Percentiles rank a stretch among this genome's conserved stretches.
phyloP scores from a whole-genome alignment of 495 filamentous ascomycete species.

The Lasiosphaeris hirsuta region DNA sequence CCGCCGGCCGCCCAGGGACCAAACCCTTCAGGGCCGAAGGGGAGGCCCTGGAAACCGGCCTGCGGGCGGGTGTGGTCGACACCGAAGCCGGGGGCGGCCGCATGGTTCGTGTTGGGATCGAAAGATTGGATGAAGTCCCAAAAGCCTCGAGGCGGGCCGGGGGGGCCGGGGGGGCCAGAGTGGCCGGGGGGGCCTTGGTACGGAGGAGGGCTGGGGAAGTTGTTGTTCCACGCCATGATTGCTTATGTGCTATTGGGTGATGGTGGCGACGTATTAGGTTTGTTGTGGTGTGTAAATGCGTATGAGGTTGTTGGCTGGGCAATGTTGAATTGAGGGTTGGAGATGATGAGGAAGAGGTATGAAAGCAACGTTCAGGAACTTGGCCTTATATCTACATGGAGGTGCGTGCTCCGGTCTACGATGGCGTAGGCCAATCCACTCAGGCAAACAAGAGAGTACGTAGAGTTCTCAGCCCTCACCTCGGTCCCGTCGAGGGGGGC shows the following conservation, averaged over 20 bases:
- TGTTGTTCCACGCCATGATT: slow-evolving; percentile 2
- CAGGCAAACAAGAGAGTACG: too few relatives aligned
- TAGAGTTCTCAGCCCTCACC: too few relatives aligned
- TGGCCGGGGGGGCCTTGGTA: neutral
- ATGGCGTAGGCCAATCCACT: too few relatives aligned
- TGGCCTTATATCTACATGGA: too few relatives aligned
- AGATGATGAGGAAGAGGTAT: neutral
- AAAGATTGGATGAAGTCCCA: slow-evolving; percentile 31
- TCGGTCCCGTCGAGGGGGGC: too few relatives aligned
- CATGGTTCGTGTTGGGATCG: slow-evolving; percentile 10
- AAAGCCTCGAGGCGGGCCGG: slow-evolving; percentile 13
- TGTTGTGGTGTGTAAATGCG: neutral
- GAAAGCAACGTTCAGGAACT: too few relatives aligned
- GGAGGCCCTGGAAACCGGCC: slow-evolving; percentile 21
- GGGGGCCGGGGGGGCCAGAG: neutral
- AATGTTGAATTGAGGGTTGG: neutral
- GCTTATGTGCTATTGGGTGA: neutral
- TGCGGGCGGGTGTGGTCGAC: slow-evolving; percentile 29
- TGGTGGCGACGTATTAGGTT: neutral
- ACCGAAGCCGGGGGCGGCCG: slow-evolving; percentile 25
- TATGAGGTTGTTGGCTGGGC: neutral
- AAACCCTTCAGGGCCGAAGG: slow-evolving; percentile 21
- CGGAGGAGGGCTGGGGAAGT: neutral
- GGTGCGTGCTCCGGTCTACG: too few relatives aligned
- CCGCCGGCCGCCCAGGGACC: slow-evolving; percentile 25